These are phyloP conservation scores for Hypoxylon sp. DNA, from an alignment of 2,329 filamentous ascomycete genomes.

Conservation along the genomic window DNA sequence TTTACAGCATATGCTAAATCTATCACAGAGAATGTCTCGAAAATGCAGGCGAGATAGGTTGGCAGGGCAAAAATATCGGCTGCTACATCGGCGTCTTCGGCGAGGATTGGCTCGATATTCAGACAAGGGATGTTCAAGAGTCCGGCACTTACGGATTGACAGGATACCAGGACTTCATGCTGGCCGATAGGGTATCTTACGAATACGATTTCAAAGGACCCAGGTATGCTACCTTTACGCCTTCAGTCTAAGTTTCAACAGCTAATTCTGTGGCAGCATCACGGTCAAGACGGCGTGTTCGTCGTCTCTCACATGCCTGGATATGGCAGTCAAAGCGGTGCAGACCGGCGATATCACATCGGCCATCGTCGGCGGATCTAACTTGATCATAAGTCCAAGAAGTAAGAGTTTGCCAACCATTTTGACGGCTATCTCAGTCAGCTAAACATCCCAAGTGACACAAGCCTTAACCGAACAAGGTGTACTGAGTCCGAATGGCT, in stretches of 20 bases:
- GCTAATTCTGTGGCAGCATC: conserved; percentile 20
- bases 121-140: conserved; percentile 40
- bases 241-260: neutral
- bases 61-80: conserved; percentile 49
- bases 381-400: conserved; percentile 48
- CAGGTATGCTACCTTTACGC: conserved; percentile 29
- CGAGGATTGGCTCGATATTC: conserved; percentile 49
- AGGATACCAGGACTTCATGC: conserved; percentile 32
- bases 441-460: conserved; percentile 1
- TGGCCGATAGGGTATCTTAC: conserved; percentile 41
- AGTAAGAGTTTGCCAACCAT: neutral
- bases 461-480: conserved; percentile 39
- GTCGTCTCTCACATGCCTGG: conserved; percentile 48
- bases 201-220: conserved; percentile 28
- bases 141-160: conserved; percentile 33
- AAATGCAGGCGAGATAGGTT: conserved; percentile 49
- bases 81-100: conserved; percentile 51
- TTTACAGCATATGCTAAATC: too few relatives aligned
- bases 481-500: conserved; percentile 42
- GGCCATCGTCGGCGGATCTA: conserved; percentile 50
- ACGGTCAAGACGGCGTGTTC: conserved; percentile 51
- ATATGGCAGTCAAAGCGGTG: conserved; percentile 50
- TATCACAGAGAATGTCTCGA: conserved; percentile 35
- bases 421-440: too few relatives aligned
- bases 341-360: conserved; percentile 43